Base-by-base conservation (phyloP, 768 basidiomycete species). In the Agrocybe pediades region DNA sequence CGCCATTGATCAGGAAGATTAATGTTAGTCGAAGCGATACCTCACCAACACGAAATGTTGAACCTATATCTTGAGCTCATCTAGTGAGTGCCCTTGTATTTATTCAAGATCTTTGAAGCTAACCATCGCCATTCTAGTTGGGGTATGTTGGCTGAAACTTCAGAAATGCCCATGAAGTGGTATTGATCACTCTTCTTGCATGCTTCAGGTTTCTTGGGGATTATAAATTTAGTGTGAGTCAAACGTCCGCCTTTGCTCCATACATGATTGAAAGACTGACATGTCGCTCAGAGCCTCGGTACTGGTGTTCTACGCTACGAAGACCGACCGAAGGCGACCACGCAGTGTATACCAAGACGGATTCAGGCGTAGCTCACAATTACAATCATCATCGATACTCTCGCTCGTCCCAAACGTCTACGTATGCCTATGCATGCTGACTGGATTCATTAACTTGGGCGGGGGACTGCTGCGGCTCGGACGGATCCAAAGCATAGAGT, bases 191-290 rank as follows among this genome's bases (percentile, higher is more conserved):
- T 15, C 8, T 47, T 15, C 7, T 30, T 6, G 30, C 19, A 2
- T 25, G 7, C 30, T 33, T 16, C 44, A 63, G 62, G 55, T 20
- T 44, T 53, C 9, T 30, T 63, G 44, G 57, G 55, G 2, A 27
- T 59, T 19, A 40, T 61, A 9, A 63, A 63, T 25, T 55, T 63
- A 47, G 57, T 39, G 62, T 63, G 44, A 47, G 59, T 56, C 13
- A 29, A 20, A 15, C 23, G 46, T 40, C 3, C 43, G 1, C 13
- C 42, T 16, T 15, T 25, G 19, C 41, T 42, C 13, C 8, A 21
- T 45, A 20, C n/a, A 20, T 23, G 13, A n/a, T n/a, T 8, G 7
- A 11, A 13, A 47, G 24, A 5, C 16, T 41, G 36, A 19, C 46
- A 15, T 42, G 29, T 33, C 46, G 27, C 11, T 29, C 33, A 64